Evolutionary conservation across 441 rosid species (phyloP).

Genomic region (Kokia cookei): DNA sequence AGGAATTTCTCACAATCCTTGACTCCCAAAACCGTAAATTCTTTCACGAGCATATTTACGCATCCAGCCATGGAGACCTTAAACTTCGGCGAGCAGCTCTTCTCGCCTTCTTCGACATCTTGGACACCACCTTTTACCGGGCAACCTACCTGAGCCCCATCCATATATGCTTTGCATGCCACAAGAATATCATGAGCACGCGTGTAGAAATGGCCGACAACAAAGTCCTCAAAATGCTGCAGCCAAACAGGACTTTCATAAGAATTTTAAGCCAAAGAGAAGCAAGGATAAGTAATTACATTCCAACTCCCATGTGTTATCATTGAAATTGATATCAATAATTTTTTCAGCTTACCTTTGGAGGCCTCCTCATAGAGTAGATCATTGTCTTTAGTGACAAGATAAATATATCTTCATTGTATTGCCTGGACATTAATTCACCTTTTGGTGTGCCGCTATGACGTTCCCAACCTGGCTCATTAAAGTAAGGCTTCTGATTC

Average conservation of each 20-base stretch:
- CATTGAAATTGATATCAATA: not conserved
- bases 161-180: conserved; percentile 69
- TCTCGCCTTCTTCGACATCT: conserved; percentile 37
- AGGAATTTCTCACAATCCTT: conserved; percentile 39
- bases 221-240: conserved; percentile 81
- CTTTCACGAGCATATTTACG: conserved; percentile 39
- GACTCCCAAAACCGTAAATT: conserved; percentile 50
- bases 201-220: conserved; percentile 66
- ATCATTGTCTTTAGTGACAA: conserved; percentile 68
- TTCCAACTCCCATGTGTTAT: not conserved
- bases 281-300: not conserved
- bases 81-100: conserved; percentile 38
- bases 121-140: conserved; percentile 48
- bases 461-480: conserved; percentile 72
- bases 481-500: conserved; percentile 75
- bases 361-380: conserved; percentile 64
- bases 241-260: conserved; percentile 5
- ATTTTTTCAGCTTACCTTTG: conserved; percentile 43
- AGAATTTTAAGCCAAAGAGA: not conserved
- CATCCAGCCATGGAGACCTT: conserved; percentile 36
- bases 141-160: conserved; percentile 70
- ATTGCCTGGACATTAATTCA: conserved; percentile 40
- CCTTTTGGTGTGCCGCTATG: conserved; percentile 36
- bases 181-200: conserved; percentile 50
- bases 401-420: conserved; percentile 60